Base-by-base conservation (phyloP, 441 rosid genomes). In the Mallotus repandus region DNA sequence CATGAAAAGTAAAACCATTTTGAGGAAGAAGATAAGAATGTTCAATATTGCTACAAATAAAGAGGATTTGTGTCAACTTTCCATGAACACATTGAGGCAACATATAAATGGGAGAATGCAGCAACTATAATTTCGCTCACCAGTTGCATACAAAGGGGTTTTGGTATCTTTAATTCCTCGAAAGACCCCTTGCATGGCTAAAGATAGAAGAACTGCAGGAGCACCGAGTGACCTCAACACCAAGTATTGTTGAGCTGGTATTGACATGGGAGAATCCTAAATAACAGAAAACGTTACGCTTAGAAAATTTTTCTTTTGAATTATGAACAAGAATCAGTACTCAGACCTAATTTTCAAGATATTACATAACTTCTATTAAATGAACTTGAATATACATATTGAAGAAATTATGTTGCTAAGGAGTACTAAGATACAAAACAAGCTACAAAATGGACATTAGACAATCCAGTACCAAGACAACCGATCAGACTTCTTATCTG, bases 261-360 rank as follows among this genome's bases (percentile, higher is more conserved):
- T 80, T 69, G 88, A 69, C 99, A 94, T 89, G 9, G 93, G 87
- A 41, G 98, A 92, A 69, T 87, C 89, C 98, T 94, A 80, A 71
- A 50, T 5, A 4, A 43, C 2, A 25, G 29, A 43, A 4, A 43
- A 43, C 3, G 46, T 43, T 43, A 8, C 0, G 9, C 46, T 43
- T 43, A 43, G 9, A 43, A 43, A 43, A 43, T 61, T 38, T 25
- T 25, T 25, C 29, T 25, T 25, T 25, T 25, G 29, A 25, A 25
- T 1, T 25, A 25, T 25, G 29, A 25, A 25, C 29, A 25, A 25
- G 29, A 25, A 25, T 25, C 29, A 25, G 29, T 25, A 25, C 29
- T 25, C 2, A 2, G 29, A 25, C 29, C 29, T 25, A 25, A 25
- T 25, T 25, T 25, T 25, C 29, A 43, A 43, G 3, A 43, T 5